Base-by-base conservation (phyloP, 495 filamentous ascomycete genomes). In the Aspergillus funiculosus region DNA sequence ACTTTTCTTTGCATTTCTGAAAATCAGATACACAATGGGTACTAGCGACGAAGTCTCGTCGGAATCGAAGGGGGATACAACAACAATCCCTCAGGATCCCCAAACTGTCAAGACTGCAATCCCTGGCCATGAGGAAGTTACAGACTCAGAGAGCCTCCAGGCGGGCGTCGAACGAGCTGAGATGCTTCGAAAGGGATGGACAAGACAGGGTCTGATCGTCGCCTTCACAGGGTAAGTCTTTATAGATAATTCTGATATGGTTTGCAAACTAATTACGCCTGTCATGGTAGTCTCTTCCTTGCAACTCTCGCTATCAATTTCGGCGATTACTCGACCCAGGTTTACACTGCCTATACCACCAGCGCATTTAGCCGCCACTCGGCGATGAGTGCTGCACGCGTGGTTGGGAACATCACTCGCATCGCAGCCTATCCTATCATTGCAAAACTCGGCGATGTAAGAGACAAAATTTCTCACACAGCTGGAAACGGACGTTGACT, bases 381-480 rank as follows among this genome's bases (percentile, higher is more conserved):
- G 4, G 53, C 53, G 10, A 57, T 60, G 57, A 53, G 51, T 17
- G 53, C 57, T 8, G 57, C 53, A 3, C 45, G 51, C 3, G 57
- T 60, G 2, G 53, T 60, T 0, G 51, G 46, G 46, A 60, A 57
- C n/a, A 60, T 60, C 20, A 51, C 57, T 0, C 51, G 51, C 4
- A 57, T 60, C 25, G 49, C 51, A 11, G 45, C 57, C 3, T 60
- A 54, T 51, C 57, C 57, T 6, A 54, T 60, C 10, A 60, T 60
- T 35, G 53, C 53, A 2, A 60, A 60, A 19, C 43, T 60, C 7
- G 51, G 57, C 9, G 57, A 60, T 40, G 57, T 57, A 21, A 20
- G 50, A 49, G 19, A 14, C 3, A 1, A n/a, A n/a, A n/a, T n/a
- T n/a, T n/a, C n/a, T n/a, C n/a, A n/a, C n/a, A n/a, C n/a, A n/a